Conservation (phyloP, 2,329 filamentous ascomycete genomes). For the Exophiala sideris region DNA sequence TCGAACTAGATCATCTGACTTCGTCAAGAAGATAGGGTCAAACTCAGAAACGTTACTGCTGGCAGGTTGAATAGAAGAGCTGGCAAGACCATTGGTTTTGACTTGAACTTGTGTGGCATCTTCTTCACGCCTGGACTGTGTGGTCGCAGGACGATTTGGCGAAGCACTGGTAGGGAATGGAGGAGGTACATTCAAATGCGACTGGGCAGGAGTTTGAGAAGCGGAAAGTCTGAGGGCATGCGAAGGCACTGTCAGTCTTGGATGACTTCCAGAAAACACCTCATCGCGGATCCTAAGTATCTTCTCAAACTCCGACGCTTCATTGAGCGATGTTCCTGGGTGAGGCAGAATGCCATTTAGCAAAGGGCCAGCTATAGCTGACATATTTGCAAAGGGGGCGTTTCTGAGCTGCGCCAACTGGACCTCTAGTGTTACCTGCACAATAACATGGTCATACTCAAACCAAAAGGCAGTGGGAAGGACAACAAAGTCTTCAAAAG, state of each 20-base stretch:
- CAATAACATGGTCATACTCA: slow-evolving; percentile 13
- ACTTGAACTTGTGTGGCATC: slow-evolving; percentile 9
- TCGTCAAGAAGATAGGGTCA: slow-evolving; percentile 78
- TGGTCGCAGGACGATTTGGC: slow-evolving; percentile 29
- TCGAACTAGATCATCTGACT: slow-evolving; percentile 78
- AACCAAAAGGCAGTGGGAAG: slow-evolving; percentile 1
- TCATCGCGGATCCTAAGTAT: slow-evolving; percentile 77
- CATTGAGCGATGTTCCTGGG: slow-evolving; percentile 42
- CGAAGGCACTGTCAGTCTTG: slow-evolving; percentile 55
- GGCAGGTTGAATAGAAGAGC: slow-evolving; percentile 37
- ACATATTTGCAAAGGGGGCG: slow-evolving; percentile 22
- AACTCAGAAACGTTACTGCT: slow-evolving; percentile 59
- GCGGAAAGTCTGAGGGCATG: slow-evolving; percentile 47
- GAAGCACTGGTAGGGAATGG: slow-evolving; percentile 20
- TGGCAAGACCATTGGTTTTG: slow-evolving; percentile 18
- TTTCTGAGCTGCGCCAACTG: slow-evolving; percentile 15
- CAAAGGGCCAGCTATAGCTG: slow-evolving; percentile 22
- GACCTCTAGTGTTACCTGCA: slow-evolving; percentile 14
- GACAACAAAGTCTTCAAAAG: not conserved
- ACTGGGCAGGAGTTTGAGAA: slow-evolving; percentile 33
- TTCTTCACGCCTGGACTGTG: slow-evolving; percentile 21
- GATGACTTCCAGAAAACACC: slow-evolving; percentile 69
- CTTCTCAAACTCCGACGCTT: slow-evolving; percentile 70
- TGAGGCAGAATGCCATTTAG: slow-evolving; percentile 30
- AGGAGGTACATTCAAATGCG: slow-evolving; percentile 27